A percentile compares a stretch with the other conserved stretches of the same genome.
These are phyloP conservation scores for Russula vinacea DNA, from an alignment of 768 basidiomycete genomes.

Conservation along the genomic window DNA sequence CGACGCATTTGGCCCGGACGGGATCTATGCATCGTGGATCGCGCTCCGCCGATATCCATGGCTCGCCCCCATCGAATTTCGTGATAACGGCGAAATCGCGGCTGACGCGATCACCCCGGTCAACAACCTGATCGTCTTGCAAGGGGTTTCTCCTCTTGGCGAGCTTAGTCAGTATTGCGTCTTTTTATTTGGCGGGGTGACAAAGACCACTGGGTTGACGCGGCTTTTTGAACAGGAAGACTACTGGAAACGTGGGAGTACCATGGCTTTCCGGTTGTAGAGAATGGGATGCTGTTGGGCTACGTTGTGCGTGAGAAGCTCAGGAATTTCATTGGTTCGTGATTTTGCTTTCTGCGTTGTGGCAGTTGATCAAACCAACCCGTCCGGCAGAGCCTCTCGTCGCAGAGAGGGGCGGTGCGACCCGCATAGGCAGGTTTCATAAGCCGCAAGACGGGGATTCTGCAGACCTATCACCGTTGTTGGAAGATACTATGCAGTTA, in stretches of 20 bases:
- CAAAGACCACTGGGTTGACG: not conserved
- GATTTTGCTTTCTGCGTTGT: not conserved
- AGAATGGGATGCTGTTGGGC: slow-evolving; percentile 51
- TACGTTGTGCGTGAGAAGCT: slow-evolving; percentile 60
- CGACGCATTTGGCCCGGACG: slow-evolving; percentile 65
- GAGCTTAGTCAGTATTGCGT: slow-evolving; percentile 44
- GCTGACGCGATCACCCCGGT: slow-evolving; percentile 58
- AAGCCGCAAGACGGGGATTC: not conserved
- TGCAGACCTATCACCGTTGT: slow-evolving; percentile 37
- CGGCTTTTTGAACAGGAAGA: slow-evolving; percentile 34
- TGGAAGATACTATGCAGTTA: slow-evolving; percentile 54
- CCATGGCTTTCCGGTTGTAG: slow-evolving; percentile 65
- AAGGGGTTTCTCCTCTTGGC: slow-evolving; percentile 40
- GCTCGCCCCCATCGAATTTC: slow-evolving; percentile 62
- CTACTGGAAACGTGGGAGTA: slow-evolving; percentile 47
- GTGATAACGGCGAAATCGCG: slow-evolving; percentile 61
- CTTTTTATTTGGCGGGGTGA: not conserved
- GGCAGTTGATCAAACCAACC: not conserved
- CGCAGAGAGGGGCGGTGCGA: slow-evolving; percentile 9
- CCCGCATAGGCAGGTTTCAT: slow-evolving; percentile 16
- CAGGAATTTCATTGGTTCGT: slow-evolving; percentile 37
- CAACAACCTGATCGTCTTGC: slow-evolving; percentile 46
- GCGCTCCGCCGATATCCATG: slow-evolving; percentile 68
- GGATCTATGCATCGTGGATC: slow-evolving; percentile 72
- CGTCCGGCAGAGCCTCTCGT: slow-evolving; percentile 19